These are phyloP conservation scores for Baorangia bicolor DNA, from an alignment of 768 basidiomycete species.

Conservation along the genomic window DNA sequence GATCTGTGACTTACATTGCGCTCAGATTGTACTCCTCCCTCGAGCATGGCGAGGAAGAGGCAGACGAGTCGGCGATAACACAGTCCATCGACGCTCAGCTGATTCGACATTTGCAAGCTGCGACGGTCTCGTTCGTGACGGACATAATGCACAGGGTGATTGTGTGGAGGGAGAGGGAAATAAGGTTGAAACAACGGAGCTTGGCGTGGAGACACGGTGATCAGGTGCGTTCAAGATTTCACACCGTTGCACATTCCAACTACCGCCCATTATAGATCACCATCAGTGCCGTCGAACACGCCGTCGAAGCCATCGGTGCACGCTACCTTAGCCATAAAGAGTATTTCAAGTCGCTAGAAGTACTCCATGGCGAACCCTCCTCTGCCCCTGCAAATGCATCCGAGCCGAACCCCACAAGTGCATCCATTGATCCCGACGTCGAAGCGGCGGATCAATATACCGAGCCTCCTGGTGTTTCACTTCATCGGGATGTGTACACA, in stretches of 20 bases:
- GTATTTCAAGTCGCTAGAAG: slow-evolving; percentile 41
- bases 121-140: slow-evolving; percentile 51
- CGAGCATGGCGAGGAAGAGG: slow-evolving; percentile 20
- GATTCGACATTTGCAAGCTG: slow-evolving; percentile 44
- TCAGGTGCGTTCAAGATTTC: slow-evolving; percentile 34
- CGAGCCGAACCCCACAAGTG: slow-evolving; percentile 14
- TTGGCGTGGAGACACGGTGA: slow-evolving; percentile 57
- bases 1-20: neutral
- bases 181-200: slow-evolving; percentile 52
- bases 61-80: slow-evolving; percentile 20
- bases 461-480: slow-evolving; percentile 9
- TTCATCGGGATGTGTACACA: slow-evolving; percentile 34
- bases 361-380: slow-evolving; percentile 3
- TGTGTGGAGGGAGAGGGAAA: slow-evolving; percentile 57
- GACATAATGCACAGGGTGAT: slow-evolving; percentile 52
- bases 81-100: slow-evolving; percentile 50
- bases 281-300: slow-evolving; percentile 44
- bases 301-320: slow-evolving; percentile 47
- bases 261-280: slow-evolving; percentile 38
- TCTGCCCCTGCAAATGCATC: neutral
- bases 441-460: neutral
- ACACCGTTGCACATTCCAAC: neutral
- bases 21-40: slow-evolving; percentile 32
- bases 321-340: slow-evolving; percentile 35
- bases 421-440: slow-evolving; percentile 3